Evolutionary conservation across 331 rosid genomes (phyloP).

Genomic region (Rhamnella rubrinervis): DNA sequence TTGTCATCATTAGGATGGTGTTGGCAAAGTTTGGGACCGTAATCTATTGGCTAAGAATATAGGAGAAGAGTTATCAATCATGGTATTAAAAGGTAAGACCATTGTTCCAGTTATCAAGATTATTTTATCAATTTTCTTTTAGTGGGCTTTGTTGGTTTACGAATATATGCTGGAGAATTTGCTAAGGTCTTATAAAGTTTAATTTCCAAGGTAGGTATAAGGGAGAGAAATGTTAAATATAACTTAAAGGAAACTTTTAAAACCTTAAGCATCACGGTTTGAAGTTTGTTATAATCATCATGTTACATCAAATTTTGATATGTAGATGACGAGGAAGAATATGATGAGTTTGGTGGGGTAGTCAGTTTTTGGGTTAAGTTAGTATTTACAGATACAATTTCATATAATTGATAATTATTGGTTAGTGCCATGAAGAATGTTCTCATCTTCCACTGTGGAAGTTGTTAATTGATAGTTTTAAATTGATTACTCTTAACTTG

Average conservation of each 20-base stretch:
- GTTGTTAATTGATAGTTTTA: slow-evolving; percentile 16
- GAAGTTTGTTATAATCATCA: too few species aligned
- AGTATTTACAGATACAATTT: neutral
- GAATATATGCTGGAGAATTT: slow-evolving; percentile 6
- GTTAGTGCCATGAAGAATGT: neutral
- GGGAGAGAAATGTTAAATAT: too few species aligned
- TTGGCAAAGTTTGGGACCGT: slow-evolving; percentile 76
- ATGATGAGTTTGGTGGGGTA: too few species aligned
- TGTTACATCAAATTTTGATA: too few species aligned
- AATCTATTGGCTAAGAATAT: slow-evolving; percentile 55
- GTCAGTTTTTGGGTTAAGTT: too few species aligned
- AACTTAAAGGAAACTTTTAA: too few species aligned
- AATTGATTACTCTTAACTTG: neutral
- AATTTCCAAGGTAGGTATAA: too few species aligned
- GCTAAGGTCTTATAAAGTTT: too few species aligned
- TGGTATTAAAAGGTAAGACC: slow-evolving; percentile 65
- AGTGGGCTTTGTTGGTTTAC: slow-evolving; percentile 3
- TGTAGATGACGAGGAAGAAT: too few species aligned
- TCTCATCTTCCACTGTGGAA: slow-evolving; percentile 16
- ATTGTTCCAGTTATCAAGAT: neutral
- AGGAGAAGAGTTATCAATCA: slow-evolving; percentile 47
- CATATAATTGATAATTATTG: too few species aligned
- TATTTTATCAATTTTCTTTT: slow-evolving; percentile 7
- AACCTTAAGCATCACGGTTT: too few species aligned
- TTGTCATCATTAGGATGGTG: slow-evolving; percentile 73